Percentiles rank a stretch among this genome's conserved stretches.
Conservation (phyloP, 345 rosid species). For the Pelargonium nanum region DNA sequence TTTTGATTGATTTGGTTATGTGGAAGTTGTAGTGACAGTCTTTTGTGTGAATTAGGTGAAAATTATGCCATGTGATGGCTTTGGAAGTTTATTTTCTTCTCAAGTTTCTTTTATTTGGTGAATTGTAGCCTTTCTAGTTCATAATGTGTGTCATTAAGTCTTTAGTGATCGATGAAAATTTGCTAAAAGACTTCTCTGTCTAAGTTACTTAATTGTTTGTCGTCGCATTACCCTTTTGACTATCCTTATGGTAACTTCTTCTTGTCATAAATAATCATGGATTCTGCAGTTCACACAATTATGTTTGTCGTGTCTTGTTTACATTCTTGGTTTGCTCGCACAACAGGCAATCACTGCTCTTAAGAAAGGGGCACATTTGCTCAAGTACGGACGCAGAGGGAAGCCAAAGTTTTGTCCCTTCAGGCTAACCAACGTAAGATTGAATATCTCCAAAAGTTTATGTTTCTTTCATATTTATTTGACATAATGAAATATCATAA, state of each 20-base stretch:
- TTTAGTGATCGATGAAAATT: too few species aligned
- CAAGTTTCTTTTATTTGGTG: neutral
- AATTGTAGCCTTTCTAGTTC: neutral
- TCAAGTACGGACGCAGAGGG: slow-evolving; percentile 77
- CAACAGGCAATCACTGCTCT: slow-evolving; percentile 67
- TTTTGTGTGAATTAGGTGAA: too few species aligned
- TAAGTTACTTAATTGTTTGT: too few species aligned
- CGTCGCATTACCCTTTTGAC: too few species aligned
- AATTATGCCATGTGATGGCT: too few species aligned
- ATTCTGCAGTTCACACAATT: too few species aligned
- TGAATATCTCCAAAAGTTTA: neutral
- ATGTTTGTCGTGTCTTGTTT: neutral
- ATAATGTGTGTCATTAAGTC: too few species aligned
- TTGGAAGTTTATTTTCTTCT: neutral
- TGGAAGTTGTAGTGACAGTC: neutral
- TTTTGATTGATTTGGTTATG: neutral
- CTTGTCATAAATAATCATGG: too few species aligned
- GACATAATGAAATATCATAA: neutral
- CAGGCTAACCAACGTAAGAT: slow-evolving; percentile 62
- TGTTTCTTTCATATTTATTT: slow-evolving; percentile 1
- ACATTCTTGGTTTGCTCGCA: neutral
- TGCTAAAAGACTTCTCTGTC: too few species aligned
- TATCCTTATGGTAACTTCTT: too few species aligned
- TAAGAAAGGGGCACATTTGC: slow-evolving; percentile 64
- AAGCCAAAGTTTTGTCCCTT: slow-evolving; percentile 79